phyloP scores from a whole-genome alignment of 1,284 basidiomycete genomes.

The Ganoderma boninense region DNA sequence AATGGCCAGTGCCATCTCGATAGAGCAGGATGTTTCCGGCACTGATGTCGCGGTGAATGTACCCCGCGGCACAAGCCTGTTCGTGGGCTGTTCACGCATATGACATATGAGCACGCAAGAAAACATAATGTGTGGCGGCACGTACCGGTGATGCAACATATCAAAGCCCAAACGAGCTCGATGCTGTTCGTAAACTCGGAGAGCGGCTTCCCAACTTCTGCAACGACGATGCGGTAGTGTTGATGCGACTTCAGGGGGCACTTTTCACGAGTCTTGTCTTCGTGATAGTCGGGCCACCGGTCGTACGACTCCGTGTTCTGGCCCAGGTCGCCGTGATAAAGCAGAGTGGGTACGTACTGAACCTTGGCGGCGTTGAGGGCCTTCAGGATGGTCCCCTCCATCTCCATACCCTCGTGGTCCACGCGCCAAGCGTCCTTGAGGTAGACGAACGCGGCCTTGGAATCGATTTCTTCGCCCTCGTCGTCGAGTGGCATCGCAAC shows the following conservation, averaged over 20 bases:
- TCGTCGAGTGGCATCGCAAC: constrained; percentile 6
- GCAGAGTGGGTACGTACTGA: constrained; percentile 27
- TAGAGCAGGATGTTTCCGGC: constrained; percentile 21
- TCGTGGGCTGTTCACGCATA: constrained; percentile 2
- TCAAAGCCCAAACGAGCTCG: constrained; percentile 5
- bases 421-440: constrained; percentile 28
- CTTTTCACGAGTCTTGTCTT: background rate
- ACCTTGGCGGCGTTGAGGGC: constrained; percentile 27
- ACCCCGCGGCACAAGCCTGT: constrained; percentile 3
- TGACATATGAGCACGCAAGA: background rate
- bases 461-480: background rate
- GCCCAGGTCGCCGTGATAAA: constrained; percentile 24
- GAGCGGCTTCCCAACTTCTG: constrained; percentile 24
- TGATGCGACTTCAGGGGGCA: constrained; percentile 16
- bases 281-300: background rate
- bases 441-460: constrained; percentile 4
- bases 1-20: background rate
- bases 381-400: constrained; percentile 16
- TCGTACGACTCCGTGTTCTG: constrained; percentile 5
- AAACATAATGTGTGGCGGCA: background rate
- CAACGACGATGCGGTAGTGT: constrained; percentile 25
- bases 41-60: constrained; percentile 25
- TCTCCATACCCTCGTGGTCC: constrained; percentile 7
- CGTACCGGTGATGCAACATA: constrained; percentile 6
- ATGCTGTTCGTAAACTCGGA: constrained; percentile 4